Evolutionary conservation across 2,329 filamentous ascomycete species (phyloP), one percentile per base, ranked within the genome.

Genomic region (Lizonia empirigonia): DNA sequence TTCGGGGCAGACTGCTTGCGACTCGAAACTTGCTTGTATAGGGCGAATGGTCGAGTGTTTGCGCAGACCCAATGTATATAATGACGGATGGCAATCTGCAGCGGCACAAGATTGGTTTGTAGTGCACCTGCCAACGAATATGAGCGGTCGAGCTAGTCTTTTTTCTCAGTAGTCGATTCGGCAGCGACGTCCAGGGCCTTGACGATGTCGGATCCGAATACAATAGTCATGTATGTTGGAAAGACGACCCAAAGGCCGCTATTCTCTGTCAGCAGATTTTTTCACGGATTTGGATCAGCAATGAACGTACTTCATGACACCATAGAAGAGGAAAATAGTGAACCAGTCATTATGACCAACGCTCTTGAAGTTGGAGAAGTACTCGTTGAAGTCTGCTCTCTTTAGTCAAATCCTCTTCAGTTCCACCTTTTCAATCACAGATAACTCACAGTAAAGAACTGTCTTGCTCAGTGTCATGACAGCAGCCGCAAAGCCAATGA

Each of bases 401-500:
- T 20, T 67, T 32, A 64, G 58, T 45, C n/a, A 23, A 12, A 8
- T 7, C n/a, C 18, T 18, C 22, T 35, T 32, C 0, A 20, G 16
- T 8, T 16, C 12, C 5, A 8, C 2, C 1, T 4, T 1, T 19
- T 7, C 5, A 3, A 41, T 9, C 23, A 19, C 15, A 8, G 5
- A 6, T 15, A 2, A 76, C 80, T 76, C 60, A 85, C 86, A 84
- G 62, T 89, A 89, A 5, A 90, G 68, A 20, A 85, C 63, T 2
- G 86, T 89, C 76, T 89, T 89, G 64, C 82, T 83, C 16, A 88
- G 65, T 2, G 87, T 89, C 79, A 88, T 83, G 2, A 85, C 73
- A 5, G 80, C 80, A 16, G 81, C 79, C 40, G 78, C 78, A 55
- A 85, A 87, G 1, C 78, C 84, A 44, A 87, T 72, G 37, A 89